These are phyloP conservation scores for Aspergillus japonicus DNA, from an alignment of 2,329 filamentous ascomycete species.

Conservation along the genomic window DNA sequence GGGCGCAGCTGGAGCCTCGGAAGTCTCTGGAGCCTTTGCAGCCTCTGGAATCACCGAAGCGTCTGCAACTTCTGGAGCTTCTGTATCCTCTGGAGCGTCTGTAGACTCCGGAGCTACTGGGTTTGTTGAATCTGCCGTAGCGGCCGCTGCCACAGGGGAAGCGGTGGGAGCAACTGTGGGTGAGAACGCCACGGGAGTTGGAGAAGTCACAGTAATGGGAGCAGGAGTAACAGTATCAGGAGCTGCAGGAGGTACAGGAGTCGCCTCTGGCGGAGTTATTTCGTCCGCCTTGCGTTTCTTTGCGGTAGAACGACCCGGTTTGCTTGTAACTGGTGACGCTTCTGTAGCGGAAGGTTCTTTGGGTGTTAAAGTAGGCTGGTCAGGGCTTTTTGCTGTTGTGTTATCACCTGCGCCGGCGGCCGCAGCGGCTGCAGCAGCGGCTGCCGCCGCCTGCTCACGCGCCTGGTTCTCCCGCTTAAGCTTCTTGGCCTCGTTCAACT, in stretches of 20 bases:
- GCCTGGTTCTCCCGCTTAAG: conserved; percentile 56
- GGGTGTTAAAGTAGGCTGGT: conserved; percentile 9
- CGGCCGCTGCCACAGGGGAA: neutral
- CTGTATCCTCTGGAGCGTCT: neutral
- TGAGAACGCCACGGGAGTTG: neutral
- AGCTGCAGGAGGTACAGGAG: neutral
- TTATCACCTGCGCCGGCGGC: conserved; percentile 23
- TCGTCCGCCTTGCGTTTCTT: conserved; percentile 58
- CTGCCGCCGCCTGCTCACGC: conserved; percentile 47
- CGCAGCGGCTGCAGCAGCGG: conserved; percentile 12
- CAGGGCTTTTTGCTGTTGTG: conserved; percentile 17
- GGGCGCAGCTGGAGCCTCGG: neutral
- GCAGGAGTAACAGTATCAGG: neutral
- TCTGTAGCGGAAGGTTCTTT: conserved; percentile 11
- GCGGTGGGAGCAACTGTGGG: neutral
- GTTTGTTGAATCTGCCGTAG: neutral
- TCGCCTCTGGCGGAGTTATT: conserved; percentile 33
- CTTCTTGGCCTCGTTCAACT: conserved; percentile 62
- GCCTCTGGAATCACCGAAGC: neutral
- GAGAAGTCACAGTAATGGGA: neutral
- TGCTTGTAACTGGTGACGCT: conserved; percentile 13
- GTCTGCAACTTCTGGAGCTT: neutral
- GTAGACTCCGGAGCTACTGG: neutral
- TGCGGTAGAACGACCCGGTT: conserved; percentile 17
- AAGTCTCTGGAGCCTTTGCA: too few relatives aligned